Evolutionary conservation across 2,329 filamentous ascomycete genomes (phyloP), one percentile per base, ranked within the genome.

Genomic region (Talaromyces albobiverticillius): DNA sequence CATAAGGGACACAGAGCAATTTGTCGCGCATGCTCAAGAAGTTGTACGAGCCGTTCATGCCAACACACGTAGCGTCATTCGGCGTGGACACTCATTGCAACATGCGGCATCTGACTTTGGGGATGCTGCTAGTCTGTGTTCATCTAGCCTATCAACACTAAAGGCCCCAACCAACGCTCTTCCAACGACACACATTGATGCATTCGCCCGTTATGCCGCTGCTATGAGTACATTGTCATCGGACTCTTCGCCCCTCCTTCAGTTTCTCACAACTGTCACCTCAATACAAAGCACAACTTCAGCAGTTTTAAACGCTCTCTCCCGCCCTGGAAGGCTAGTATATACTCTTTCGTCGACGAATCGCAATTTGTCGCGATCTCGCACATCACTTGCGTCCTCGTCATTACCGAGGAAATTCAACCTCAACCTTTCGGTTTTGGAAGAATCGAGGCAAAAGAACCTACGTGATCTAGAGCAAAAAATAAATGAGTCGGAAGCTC

Each of bases 11-110:
- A 91, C 96, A 2, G 93, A 97, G 66, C 86, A 94, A 62, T 96
- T 99, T 70, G 86, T 96, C 51, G 86, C 90, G 50, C 89, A 96
- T 67, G 93, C 93, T 18, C 84, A 90, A 62, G 93, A 97, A 53
- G 92, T 91, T 71, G 86, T 99, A 36, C 86, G 91, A 48, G 85
- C 87, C 59, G 84, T 97, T 56, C 92, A 92, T 64, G 86, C 88
- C 63, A 87, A 89, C 52, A 93, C 89, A 0, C 89, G 89, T 70
- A 90, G 86, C 61, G 84, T 95, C 49, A 86, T 94, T 36, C 85
- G 93, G 54, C 83, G 90, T 54, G 85, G 88, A 22, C 93, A 94
- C 66, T 82, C 83, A 56, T 73, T 93, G 25, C 84, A 85, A 45
- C 84, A 88, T 61, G 82, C 82, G 43, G 72, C 79, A 34, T 79